Evolutionary conservation across 441 rosid species (phyloP).

Genomic region (Mallotus repandus): DNA sequence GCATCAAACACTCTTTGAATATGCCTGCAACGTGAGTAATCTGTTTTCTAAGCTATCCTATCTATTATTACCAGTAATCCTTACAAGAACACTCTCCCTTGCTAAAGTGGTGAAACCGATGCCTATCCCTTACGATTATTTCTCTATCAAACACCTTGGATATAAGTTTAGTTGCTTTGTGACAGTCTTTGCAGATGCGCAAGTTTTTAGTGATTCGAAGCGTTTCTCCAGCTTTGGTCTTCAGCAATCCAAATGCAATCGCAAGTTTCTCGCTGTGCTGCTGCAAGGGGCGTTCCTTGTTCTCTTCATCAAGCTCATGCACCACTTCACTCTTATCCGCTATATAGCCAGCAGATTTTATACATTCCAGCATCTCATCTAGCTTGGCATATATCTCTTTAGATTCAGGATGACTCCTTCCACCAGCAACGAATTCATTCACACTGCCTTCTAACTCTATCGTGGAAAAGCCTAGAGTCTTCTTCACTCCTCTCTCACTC

Average conservation of each 20-base stretch:
- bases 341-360: constrained; percentile 35
- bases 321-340: constrained; percentile 25
- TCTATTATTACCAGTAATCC: constrained; percentile 35
- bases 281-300: constrained; percentile 27
- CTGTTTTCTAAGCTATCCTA: no score
- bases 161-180: constrained; percentile 36
- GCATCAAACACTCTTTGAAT: background rate
- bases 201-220: constrained; percentile 34
- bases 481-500: constrained; percentile 44
- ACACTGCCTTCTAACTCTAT: constrained; percentile 39
- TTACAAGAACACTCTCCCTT: constrained; percentile 41
- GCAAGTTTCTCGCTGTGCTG: constrained; percentile 50
- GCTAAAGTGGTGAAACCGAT: constrained; percentile 40
- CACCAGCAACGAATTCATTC: constrained; percentile 40
- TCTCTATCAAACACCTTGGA: constrained; percentile 33
- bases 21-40: background rate
- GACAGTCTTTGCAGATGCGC: constrained; percentile 41
- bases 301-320: constrained; percentile 39
- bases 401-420: constrained; percentile 34
- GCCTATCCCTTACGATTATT: constrained; percentile 38
- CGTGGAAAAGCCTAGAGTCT: constrained; percentile 38
- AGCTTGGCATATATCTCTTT: constrained; percentile 31
- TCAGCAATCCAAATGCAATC: constrained; percentile 41
- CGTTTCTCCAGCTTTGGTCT: constrained; percentile 31
- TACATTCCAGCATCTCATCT: constrained; percentile 36